Percentiles rank a stretch among this genome's conserved stretches.
Evolutionary conservation across 2,329 filamentous ascomycete genomes (phyloP).

Genomic region (Amauroascus verrucosus): DNA sequence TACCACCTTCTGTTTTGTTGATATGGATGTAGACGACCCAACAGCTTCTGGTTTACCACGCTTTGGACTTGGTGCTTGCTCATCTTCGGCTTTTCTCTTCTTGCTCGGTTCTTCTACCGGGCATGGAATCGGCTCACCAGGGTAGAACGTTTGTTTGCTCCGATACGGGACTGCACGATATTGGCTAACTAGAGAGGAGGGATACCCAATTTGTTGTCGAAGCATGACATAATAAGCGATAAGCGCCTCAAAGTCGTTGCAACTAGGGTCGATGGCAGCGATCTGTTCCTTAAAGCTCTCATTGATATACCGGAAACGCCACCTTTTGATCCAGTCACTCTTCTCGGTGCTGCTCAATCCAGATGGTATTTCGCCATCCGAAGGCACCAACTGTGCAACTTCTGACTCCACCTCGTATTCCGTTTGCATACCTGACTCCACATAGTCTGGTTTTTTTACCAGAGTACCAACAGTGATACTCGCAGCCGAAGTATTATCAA

Average conservation of each 20-base stretch:
- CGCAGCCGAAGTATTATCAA: too few relatives aligned
- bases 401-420: constrained; percentile 9
- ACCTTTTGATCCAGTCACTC: constrained; percentile 38
- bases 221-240: constrained; percentile 24
- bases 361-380: constrained; percentile 10
- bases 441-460: constrained; percentile 5
- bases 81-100: constrained; percentile 6
- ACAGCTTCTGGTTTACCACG: neutral
- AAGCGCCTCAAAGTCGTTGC: constrained; percentile 23
- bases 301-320: constrained; percentile 23
- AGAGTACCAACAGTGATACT: neutral
- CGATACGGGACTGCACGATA: constrained; percentile 10
- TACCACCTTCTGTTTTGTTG: constrained; percentile 13
- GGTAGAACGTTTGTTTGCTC: constrained; percentile 1
- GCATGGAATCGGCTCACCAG: neutral
- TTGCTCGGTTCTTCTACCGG: neutral
- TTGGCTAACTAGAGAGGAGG: constrained; percentile 18
- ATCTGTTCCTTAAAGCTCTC: constrained; percentile 34
- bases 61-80: neutral
- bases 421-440: constrained; percentile 9
- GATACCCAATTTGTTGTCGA: constrained; percentile 23
- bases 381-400: constrained; percentile 10
- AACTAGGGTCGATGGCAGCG: constrained; percentile 18
- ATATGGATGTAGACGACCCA: neutral
- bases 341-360: constrained; percentile 45